Evolutionary conservation across 2,329 filamentous ascomycete genomes (phyloP).

Genomic region (Myotisia sp.): DNA sequence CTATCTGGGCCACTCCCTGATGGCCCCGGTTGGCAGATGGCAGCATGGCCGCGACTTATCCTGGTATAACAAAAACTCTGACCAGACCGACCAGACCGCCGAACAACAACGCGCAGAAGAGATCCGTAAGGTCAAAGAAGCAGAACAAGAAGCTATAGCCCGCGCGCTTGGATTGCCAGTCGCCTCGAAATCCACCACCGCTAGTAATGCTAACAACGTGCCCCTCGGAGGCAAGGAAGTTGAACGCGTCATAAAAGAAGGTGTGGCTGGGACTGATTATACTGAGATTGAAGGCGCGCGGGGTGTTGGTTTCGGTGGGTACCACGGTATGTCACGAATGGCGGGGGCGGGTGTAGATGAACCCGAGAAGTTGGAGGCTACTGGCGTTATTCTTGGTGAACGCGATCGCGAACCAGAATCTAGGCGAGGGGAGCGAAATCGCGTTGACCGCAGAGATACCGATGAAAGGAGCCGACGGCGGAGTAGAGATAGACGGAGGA

Average conservation of each 20-base stretch:
- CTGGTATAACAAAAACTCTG: slow-evolving; percentile 52
- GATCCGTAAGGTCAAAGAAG: slow-evolving; percentile 69
- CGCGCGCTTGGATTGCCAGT: slow-evolving; percentile 67
- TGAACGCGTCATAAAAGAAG: slow-evolving; percentile 37
- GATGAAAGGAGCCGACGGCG: slow-evolving; percentile 20
- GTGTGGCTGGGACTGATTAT: slow-evolving; percentile 19
- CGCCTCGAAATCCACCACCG: slow-evolving; percentile 41
- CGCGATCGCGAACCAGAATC: slow-evolving; percentile 5
- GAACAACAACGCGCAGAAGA: slow-evolving; percentile 56
- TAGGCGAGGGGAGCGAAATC: not conserved
- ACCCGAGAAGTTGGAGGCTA: slow-evolving; percentile 14
- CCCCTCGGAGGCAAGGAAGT: slow-evolving; percentile 50
- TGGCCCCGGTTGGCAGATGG: slow-evolving; percentile 86
- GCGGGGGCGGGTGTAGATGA: slow-evolving; percentile 15
- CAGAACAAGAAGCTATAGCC: slow-evolving; percentile 82
- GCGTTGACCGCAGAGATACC: slow-evolving; percentile 29
- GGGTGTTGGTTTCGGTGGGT: slow-evolving; percentile 24
- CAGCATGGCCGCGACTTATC: slow-evolving; percentile 58
- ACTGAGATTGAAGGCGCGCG: slow-evolving; percentile 16
- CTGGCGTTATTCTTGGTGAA: slow-evolving; percentile 13
- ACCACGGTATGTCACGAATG: slow-evolving; percentile 18
- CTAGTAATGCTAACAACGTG: slow-evolving; percentile 49
- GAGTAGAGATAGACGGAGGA: slow-evolving; percentile 21
- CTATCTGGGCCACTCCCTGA: slow-evolving; percentile 78
- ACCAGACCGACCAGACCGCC: slow-evolving; percentile 33